Conservation (phyloP, 1,139 yeast genomes). For the Yamadazyma kanchanaburiensis region DNA sequence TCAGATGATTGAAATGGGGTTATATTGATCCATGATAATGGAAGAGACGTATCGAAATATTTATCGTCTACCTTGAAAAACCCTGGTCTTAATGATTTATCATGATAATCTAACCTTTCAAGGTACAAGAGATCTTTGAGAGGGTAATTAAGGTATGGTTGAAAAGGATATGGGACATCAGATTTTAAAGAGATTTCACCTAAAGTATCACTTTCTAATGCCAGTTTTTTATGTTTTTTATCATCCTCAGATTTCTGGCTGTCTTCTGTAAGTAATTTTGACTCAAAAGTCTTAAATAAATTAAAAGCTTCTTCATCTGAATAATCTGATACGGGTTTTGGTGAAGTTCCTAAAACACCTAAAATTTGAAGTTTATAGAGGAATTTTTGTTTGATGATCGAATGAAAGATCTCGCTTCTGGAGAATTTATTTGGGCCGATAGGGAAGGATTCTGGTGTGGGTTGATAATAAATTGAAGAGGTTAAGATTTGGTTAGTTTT, state of each 20-base stretch:
- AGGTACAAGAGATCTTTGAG: constrained; percentile 24
- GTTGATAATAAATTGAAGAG: constrained; percentile 1
- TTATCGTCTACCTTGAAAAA: constrained; percentile 22
- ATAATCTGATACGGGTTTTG: constrained; percentile 22
- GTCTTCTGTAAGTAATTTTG: constrained; percentile 19
- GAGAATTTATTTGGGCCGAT: constrained; percentile 20
- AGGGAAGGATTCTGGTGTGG: constrained; percentile 2
- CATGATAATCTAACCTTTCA: constrained; percentile 19
- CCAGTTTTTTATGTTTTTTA: constrained; percentile 1
- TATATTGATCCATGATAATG: constrained; percentile 38
- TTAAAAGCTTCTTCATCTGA: constrained; percentile 30
- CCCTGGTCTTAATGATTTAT: constrained; percentile 23
- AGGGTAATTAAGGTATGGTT: constrained; percentile 19
- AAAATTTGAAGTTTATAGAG: constrained; percentile 33
- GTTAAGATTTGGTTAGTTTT: constrained; percentile 16
- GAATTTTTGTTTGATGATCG: constrained; percentile 33
- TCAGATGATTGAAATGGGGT: constrained; percentile 15
- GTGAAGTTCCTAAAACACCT: constrained; percentile 37
- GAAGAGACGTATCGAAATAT: constrained; percentile 32
- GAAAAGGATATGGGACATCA: constrained; percentile 13
- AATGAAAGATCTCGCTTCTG: constrained; percentile 28
- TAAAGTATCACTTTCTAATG: constrained; percentile 7
- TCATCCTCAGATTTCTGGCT: constrained; percentile 4
- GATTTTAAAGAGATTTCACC: constrained; percentile 11
- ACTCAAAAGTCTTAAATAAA: constrained; percentile 31